phyloP scores from a whole-genome alignment of 2,329 filamentous ascomycete species.

The Trichophyton rubrum region DNA sequence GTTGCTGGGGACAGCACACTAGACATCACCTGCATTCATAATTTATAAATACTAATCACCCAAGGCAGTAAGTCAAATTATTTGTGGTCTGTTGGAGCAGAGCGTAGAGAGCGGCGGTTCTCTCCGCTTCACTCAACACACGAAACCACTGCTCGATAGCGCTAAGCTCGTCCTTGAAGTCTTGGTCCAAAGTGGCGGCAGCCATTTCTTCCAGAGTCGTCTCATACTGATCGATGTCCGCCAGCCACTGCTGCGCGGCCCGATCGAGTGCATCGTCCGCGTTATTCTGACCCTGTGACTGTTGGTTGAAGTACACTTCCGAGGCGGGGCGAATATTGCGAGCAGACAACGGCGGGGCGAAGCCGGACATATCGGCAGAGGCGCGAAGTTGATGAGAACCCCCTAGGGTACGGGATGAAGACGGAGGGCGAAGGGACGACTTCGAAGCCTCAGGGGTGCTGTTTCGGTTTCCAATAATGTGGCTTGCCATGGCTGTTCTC shows the following conservation, averaged over 20 bases:
- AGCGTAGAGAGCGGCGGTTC: slow-evolving; percentile 89
- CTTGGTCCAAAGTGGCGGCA: slow-evolving; percentile 92
- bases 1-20: slow-evolving; percentile 87
- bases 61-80: no score
- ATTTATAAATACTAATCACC: no score
- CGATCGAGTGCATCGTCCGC: slow-evolving; percentile 82
- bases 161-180: slow-evolving; percentile 98
- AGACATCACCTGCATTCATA: no score
- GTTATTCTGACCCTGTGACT: slow-evolving; percentile 53
- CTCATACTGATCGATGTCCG: slow-evolving; percentile 97
- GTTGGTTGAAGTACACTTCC: slow-evolving; percentile 78
- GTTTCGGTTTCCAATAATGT: slow-evolving; percentile 73
- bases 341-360: slow-evolving; percentile 57
- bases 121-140: slow-evolving; percentile 89
- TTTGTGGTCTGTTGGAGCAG: slow-evolving; percentile 95
- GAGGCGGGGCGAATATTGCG: slow-evolving; percentile 83
- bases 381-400: slow-evolving; percentile 78
- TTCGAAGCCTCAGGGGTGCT: slow-evolving; percentile 88
- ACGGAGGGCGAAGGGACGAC: slow-evolving; percentile 69
- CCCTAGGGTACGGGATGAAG: slow-evolving; percentile 66
- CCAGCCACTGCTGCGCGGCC: slow-evolving; percentile 95
- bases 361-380: slow-evolving; percentile 88
- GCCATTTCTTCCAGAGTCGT: slow-evolving; percentile 99
- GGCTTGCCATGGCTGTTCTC: slow-evolving; percentile 43
- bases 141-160: slow-evolving; percentile 99